Percentiles rank a stretch among this genome's conserved stretches.
These are phyloP conservation scores for Inonotus hispidus DNA, from an alignment of 1,284 basidiomycete genomes.

Conservation along the genomic window DNA sequence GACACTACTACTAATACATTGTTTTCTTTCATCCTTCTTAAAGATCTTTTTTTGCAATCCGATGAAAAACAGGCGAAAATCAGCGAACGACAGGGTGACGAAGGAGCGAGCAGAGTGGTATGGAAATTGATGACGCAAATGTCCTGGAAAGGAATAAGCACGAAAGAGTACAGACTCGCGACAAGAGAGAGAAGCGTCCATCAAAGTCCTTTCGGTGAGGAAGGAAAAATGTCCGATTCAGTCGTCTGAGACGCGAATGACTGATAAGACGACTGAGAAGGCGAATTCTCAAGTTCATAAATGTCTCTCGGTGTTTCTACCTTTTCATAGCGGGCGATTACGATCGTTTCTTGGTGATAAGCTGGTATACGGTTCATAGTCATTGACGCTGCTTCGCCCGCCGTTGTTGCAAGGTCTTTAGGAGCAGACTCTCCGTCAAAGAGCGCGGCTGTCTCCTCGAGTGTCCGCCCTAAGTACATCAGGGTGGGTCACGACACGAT, in stretches of 20 bases:
- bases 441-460: conserved; percentile 61
- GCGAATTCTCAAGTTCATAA: conserved; percentile 4
- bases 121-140: too few relatives aligned
- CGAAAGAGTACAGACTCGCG: too few relatives aligned
- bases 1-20: not conserved
- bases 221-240: conserved; percentile 3
- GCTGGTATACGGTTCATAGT: conserved; percentile 21
- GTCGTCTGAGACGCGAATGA: not conserved
- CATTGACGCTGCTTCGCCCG: conserved; percentile 47
- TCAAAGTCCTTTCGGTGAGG: not conserved
- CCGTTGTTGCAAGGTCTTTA: conserved; percentile 40
- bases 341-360: not conserved
- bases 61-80: too few relatives aligned
- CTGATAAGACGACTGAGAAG: not conserved
- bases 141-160: too few relatives aligned
- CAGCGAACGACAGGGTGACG: too few relatives aligned
- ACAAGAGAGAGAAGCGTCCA: not conserved
- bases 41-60: too few relatives aligned
- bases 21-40: not conserved
- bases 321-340: conserved; percentile 9
- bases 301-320: not conserved
- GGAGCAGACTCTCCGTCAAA: conserved; percentile 26
- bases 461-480: conserved; percentile 41
- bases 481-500: too few relatives aligned
- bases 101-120: too few relatives aligned